Evolutionary conservation across 345 rosid genomes (phyloP).

Genomic region (Theobroma cacao): DNA sequence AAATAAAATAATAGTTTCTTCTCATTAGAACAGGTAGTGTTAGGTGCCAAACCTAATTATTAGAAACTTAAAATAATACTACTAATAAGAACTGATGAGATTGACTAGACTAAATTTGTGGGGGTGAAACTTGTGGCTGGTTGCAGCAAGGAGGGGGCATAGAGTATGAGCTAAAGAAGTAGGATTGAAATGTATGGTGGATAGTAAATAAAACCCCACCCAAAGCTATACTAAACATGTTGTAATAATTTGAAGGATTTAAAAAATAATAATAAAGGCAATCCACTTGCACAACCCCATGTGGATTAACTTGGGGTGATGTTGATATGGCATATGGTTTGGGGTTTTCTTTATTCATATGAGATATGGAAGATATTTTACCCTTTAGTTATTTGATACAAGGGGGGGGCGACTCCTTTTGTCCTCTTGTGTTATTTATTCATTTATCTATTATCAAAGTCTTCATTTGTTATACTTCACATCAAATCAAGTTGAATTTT

Average conservation of each 20-base stretch:
- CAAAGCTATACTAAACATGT: neutral
- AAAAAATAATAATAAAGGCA: neutral
- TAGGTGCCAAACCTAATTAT: neutral
- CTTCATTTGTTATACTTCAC: neutral
- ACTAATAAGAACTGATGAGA: neutral
- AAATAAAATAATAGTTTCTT: too few relatives aligned
- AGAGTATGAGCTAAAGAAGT: neutral
- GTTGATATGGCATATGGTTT: neutral
- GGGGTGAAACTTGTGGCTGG: neutral
- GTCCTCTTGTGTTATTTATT: neutral
- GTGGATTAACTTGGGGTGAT: neutral
- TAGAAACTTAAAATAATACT: neutral
- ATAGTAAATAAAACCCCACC: neutral
- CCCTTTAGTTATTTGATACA: neutral
- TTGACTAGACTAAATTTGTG: neutral
- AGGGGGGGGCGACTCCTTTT: neutral
- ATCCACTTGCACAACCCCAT: neutral
- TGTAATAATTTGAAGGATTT: neutral
- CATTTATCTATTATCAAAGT: neutral
- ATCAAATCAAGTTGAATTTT: slow-evolving; percentile 2
- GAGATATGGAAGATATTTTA: neutral
- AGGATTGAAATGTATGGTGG: neutral
- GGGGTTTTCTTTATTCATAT: neutral
- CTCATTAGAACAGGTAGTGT: neutral
- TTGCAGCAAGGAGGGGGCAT: neutral